Base-by-base conservation (phyloP, 73 alveolate genomes). In the Paramecium tetraurelia region DNA sequence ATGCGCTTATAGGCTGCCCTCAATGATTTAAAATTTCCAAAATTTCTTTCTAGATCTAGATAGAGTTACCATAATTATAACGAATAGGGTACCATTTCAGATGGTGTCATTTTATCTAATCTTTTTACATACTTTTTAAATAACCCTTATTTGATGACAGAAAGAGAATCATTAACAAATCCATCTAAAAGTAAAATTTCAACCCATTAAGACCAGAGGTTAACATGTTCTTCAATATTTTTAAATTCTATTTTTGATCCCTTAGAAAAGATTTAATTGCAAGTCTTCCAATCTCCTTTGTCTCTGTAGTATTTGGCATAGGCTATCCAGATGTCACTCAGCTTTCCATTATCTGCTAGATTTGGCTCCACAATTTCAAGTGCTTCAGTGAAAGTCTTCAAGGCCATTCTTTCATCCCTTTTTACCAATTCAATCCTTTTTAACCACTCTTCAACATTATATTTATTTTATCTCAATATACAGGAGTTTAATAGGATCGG, bases 401-500 rank as follows among this genome's bases (percentile, higher is more conserved):
- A 93, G 7, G 95, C 96, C 53, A 93, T 92, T 44, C 71, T 94
- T 50, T 83, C 89, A 86, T 93, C 96, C 20, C 92, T 86, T 87
- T 95, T 96, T 50, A 92, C 95, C 58, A 97, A 95, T 57, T 93
- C 94, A 2, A 98, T 95, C 92, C 98, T 93, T 83, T 96, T 96
- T 41, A 95, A 58, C 99, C 99, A 98, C 92, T 97, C 99, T 69
- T 96, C 80, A 27, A 97, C 98, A 96, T 98, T 97, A 90, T 98
- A 93, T 63, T 99, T 99, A 92, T 98, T 98, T 85, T 96, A 94
- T 88, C 99, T 92, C 85, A 98, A 86, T 58, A 93, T 86, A 31
- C 98, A 95, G 58, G 96, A 96, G 69, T 97, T 95, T 72, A 97
- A 92, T 59, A 98, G 92, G 80, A 97, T 93, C 0, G 98, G 98